Evolutionary conservation across 768 basidiomycete species (phyloP).

Genomic region (Russula lepida): DNA sequence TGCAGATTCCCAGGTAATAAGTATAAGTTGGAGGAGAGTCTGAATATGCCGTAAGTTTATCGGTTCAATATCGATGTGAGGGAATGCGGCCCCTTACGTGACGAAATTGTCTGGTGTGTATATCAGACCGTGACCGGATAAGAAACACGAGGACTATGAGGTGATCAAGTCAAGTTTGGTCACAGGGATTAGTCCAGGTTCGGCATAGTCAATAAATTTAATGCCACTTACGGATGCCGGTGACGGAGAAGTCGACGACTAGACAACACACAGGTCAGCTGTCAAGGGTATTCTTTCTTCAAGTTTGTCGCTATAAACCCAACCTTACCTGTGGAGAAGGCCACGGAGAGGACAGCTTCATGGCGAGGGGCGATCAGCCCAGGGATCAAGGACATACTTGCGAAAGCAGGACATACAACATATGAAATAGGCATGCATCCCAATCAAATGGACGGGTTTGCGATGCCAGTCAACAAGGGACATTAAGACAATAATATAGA

Average conservation of each 20-base stretch:
- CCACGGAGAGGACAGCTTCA: background rate
- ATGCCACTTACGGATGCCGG: constrained; percentile 7
- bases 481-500: background rate
- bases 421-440: background rate
- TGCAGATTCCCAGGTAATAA: constrained; percentile 26
- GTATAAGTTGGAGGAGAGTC: constrained; percentile 16
- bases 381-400: no score
- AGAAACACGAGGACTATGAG: constrained; percentile 13
- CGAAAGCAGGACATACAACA: constrained; percentile 1
- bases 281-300: background rate
- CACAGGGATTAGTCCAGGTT: background rate
- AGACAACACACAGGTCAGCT: background rate
- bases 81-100: background rate
- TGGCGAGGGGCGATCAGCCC: background rate
- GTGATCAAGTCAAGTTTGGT: background rate
- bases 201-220: background rate
- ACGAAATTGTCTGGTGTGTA: constrained; percentile 8
- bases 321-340: constrained; percentile 1
- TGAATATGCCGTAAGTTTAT: background rate
- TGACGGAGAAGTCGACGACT: constrained; percentile 11
- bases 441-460: background rate
- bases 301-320: no score
- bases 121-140: background rate
- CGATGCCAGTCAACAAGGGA: background rate
- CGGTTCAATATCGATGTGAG: background rate